Evolutionary conservation across 139 green algal genomes (phyloP).

Genomic region (Chlamydomonas urium): DNA sequence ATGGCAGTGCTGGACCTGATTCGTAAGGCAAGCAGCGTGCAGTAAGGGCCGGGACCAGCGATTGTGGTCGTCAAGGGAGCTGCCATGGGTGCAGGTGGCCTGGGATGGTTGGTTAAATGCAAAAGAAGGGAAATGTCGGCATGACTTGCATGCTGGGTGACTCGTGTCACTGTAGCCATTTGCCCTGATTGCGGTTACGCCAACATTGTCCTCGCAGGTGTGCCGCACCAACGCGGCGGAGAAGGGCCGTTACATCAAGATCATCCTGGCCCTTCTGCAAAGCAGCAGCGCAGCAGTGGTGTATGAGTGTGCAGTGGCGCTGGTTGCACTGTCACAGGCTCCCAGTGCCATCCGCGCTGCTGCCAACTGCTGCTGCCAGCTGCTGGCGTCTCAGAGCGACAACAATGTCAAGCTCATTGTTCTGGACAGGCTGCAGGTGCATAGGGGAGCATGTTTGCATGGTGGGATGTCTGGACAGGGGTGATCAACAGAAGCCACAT

Average conservation of each 20-base stretch:
- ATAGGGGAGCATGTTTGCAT: slow-evolving; percentile 49
- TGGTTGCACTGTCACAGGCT: slow-evolving; percentile 85
- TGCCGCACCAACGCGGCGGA: slow-evolving; percentile 76
- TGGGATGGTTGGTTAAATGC: no score
- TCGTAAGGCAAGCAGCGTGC: slow-evolving; percentile 81
- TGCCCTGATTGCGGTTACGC: neutral
- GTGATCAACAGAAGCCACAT: neutral
- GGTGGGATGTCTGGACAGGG: slow-evolving; percentile 21
- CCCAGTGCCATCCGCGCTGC: slow-evolving; percentile 93
- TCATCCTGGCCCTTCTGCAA: slow-evolving; percentile 92
- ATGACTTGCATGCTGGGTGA: neutral
- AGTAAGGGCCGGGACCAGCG: no score
- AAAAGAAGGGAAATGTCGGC: no score
- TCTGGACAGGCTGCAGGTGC: slow-evolving; percentile 82
- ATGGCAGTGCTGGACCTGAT: slow-evolving; percentile 94
- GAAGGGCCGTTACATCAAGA: slow-evolving; percentile 98
- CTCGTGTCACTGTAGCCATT: neutral
- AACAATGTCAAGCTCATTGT: slow-evolving; percentile 99
- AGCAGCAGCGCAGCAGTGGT: slow-evolving; percentile 80
- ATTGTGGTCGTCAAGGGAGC: no score
- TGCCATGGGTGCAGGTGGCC: no score
- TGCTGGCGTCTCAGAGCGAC: slow-evolving; percentile 91
- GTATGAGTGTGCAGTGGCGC: slow-evolving; percentile 93
- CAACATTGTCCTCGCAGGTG: slow-evolving; percentile 47
- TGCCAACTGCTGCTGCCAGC: slow-evolving; percentile 95